phyloP scores from a whole-genome alignment of 495 filamentous ascomycete species.

The Friedmanniomyces simplex region DNA sequence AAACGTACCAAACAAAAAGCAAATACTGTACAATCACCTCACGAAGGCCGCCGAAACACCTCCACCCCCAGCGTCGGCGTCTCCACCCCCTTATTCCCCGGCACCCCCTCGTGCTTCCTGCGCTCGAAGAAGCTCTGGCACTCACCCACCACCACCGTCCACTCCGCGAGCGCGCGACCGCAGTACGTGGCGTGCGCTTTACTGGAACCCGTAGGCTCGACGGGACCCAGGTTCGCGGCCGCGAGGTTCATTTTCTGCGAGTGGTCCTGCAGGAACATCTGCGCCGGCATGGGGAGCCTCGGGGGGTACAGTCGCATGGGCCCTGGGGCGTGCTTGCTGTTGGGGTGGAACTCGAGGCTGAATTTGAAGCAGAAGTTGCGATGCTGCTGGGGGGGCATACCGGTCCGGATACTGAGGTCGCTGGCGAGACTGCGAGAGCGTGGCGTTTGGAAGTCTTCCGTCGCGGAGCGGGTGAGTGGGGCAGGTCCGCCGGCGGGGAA shows the following conservation, averaged over 20 bases:
- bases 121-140: slow-evolving; percentile 89
- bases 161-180: slow-evolving; percentile 85
- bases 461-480: slow-evolving; percentile 8
- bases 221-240: slow-evolving; percentile 8
- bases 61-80: slow-evolving; percentile 82
- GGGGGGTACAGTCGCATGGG: slow-evolving; percentile 59
- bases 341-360: slow-evolving; percentile 64
- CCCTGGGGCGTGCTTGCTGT: slow-evolving; percentile 40
- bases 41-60: slow-evolving; percentile 53
- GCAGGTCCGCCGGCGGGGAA: neutral
- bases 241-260: neutral
- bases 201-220: slow-evolving; percentile 26
- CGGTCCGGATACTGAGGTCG: neutral
- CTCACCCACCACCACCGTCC: slow-evolving; percentile 73
- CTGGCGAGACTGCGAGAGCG: neutral
- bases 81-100: slow-evolving; percentile 64
- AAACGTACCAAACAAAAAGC: neutral
- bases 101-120: slow-evolving; percentile 74
- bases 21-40: neutral
- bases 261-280: slow-evolving; percentile 40
- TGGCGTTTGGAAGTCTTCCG: slow-evolving; percentile 10
- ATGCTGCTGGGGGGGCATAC: slow-evolving; percentile 26
- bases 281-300: slow-evolving; percentile 63
- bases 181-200: slow-evolving; percentile 55
- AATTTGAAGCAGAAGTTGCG: slow-evolving; percentile 66